These are phyloP conservation scores for Glaciozyma martinii DNA, from an alignment of 768 basidiomycete genomes.

Conservation along the genomic window DNA sequence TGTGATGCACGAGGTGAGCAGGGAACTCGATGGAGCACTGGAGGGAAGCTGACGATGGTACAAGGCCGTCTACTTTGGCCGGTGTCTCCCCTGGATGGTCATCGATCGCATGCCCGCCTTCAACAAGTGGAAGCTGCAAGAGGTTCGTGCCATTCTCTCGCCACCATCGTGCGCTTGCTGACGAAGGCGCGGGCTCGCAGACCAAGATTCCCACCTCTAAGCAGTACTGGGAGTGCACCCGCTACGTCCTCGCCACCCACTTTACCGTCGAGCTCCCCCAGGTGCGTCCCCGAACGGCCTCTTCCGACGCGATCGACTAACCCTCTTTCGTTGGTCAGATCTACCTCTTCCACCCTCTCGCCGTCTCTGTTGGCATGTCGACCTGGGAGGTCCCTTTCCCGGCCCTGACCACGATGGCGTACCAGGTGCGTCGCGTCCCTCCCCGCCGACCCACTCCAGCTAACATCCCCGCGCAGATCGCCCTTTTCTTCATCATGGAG, in stretches of 20 bases:
- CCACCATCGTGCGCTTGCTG: neutral
- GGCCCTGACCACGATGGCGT: slow-evolving; percentile 54
- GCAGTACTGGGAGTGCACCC: slow-evolving; percentile 93
- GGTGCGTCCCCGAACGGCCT: slow-evolving; percentile 49
- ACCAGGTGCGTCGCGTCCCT: slow-evolving; percentile 39
- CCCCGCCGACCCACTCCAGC: neutral
- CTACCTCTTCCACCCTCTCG: slow-evolving; percentile 46
- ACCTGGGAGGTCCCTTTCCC: slow-evolving; percentile 93
- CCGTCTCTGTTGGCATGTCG: slow-evolving; percentile 74
- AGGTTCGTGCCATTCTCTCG: slow-evolving; percentile 39
- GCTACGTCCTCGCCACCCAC: slow-evolving; percentile 82
- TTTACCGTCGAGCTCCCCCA: slow-evolving; percentile 88
- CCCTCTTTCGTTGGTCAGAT: slow-evolving; percentile 17
- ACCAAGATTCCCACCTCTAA: slow-evolving; percentile 62
- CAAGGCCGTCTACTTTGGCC: slow-evolving; percentile 83
- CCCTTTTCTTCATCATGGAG: slow-evolving; percentile 87
- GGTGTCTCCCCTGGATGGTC: slow-evolving; percentile 87
- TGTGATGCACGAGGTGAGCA: slow-evolving; percentile 76
- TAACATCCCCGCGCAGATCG: slow-evolving; percentile 45
- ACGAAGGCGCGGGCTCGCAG: slow-evolving; percentile 24
- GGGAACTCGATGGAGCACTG: neutral
- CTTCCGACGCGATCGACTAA: neutral
- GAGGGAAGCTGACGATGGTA: neutral
- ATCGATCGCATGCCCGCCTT: slow-evolving; percentile 86
- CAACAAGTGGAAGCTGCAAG: slow-evolving; percentile 83